Base-by-base conservation (phyloP, 1,284 basidiomycete genomes). In the Trichosporon faecale region DNA sequence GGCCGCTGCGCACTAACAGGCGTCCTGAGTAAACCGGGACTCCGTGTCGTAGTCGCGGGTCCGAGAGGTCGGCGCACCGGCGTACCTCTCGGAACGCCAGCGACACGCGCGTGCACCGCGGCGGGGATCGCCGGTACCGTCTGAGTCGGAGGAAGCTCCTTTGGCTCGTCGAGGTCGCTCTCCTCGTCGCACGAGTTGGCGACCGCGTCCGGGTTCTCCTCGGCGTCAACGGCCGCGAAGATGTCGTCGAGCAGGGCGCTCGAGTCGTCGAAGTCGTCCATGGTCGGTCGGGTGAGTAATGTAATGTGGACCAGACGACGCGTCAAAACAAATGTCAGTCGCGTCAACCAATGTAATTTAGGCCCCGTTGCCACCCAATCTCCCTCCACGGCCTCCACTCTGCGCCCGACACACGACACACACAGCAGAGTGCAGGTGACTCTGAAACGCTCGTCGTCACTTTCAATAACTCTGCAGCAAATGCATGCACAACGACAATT, bases 101-200 rank as follows among this genome's bases (percentile, higher is more conserved):
- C 33, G 31, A 52, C 21, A 8, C 49, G 52, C 2, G 21, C 18
- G 5, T 40, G 44, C 1, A 29, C 16, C 27, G 60, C 29, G n/a
- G 37, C 9, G 1, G 63, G 33, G 33, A 23, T 25, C 21, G 33
- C 61, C 21, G 40, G 64, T 4, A 55, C 60, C 1, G 33, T 21
- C 49, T 21, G 65, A 12, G 57, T 61, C n/a, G 64, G 67, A 14
- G 69, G 52, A n/a, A 70, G 67, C 23, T 68, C 52, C 61, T 72
- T 70, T n/a, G 68, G 67, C 18, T 64, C 40, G 57, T 74, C 73
- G 61, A 69, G 60, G 49, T 74, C 73, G 5, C 66, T 68, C 14
- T 72, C 68, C 35, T 74, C 73, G 31, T 72, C 70, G 67, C 73
- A 74, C 40, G 73, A 74, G 66, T 72, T 69, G 21, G 68, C 68